Evolutionary conservation across 495 filamentous ascomycete genomes (phyloP).

Genomic region (Aspergillus conjunctus): DNA sequence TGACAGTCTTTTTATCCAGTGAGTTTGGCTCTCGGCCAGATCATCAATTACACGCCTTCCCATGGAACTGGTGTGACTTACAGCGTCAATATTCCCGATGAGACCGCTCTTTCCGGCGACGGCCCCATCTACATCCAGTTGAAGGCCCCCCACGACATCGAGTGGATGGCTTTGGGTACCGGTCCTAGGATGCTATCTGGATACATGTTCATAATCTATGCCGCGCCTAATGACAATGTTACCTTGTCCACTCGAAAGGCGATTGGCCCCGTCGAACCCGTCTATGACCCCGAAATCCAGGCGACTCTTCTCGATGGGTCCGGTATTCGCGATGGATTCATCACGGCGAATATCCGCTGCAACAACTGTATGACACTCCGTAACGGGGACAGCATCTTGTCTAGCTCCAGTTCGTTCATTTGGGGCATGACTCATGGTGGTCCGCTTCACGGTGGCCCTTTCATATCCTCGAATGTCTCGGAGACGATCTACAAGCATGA

Average conservation of each 20-base stretch:
- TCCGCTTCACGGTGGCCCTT: constrained; percentile 45
- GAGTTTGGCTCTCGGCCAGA: constrained; percentile 15
- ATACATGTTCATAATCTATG: constrained; percentile 67
- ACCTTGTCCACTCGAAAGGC: constrained; percentile 60
- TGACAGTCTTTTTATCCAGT: constrained; percentile 12
- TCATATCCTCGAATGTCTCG: constrained; percentile 51
- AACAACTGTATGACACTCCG: constrained; percentile 54
- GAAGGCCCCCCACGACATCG: constrained; percentile 52
- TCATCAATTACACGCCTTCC: constrained; percentile 25
- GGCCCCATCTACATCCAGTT: constrained; percentile 61
- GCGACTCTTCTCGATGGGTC: constrained; percentile 60
- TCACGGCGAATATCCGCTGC: constrained; percentile 64
- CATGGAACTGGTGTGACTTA: constrained; percentile 26
- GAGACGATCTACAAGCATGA: constrained; percentile 60
- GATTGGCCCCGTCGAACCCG: constrained; percentile 50
- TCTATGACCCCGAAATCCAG: constrained; percentile 44
- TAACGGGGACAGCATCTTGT: constrained; percentile 50
- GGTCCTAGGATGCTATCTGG: constrained; percentile 58
- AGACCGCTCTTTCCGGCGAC: constrained; percentile 17
- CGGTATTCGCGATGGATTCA: constrained; percentile 50
- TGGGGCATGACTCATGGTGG: constrained; percentile 58
- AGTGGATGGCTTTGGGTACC: constrained; percentile 64
- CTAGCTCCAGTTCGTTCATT: constrained; percentile 56
- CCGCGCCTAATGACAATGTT: constrained; percentile 56
- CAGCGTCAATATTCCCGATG: constrained; percentile 28